Base-by-base conservation (phyloP, 2,329 filamentous ascomycete genomes). In the Scedosporium apiospermum region DNA sequence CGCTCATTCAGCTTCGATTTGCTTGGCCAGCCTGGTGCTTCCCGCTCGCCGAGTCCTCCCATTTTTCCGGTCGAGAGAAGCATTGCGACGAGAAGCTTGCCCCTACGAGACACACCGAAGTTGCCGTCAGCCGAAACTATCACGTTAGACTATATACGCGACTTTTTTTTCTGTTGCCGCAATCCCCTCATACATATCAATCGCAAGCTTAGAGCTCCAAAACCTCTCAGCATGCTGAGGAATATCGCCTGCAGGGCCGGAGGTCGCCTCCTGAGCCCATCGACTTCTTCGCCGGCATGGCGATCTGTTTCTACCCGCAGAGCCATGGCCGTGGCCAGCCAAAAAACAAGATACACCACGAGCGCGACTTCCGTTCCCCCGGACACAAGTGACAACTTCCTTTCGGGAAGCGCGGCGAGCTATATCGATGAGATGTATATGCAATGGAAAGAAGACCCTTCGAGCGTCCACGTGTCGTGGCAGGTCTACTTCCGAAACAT, bases 391-490 rank as follows among this genome's bases (percentile, higher is more conserved):
- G 95, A 99, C 78, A 96, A 88, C 79, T 99, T 99, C 83, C 85
- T 99, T 65, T 91, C 92, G 66, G 95, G 95, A 68, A 98, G 91
- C 81, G 95, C 93, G 65, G 95, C 95, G 77, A 97, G 96, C 81
- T 99, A 99, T 80, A 91, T 99, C 74, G 95, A 99, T 77, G 95
- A 97, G 82, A 99, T 99, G 95, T 99, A 99, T 78, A 82, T 97
- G 80, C 88, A 93, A 74, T 99, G 95, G 95, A 96, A 93, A 79
- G 82, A 90, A 67, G 92, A 99, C 71, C 93, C 95, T 61, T 84
- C 87, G 71, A 96, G 91, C 73, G 95, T 99, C 64, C 95, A 99
- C 78, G 84, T 96, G 71, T 99, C 95, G 75, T 99, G 95, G 95
- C 93, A 96, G 80, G 88, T 96, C 74, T 99, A 99, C 84, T 99